Evolutionary conservation across 768 basidiomycete species (phyloP), one percentile per base, ranked within the genome.

Genomic region (Lanmaoa pseudosensibilis): DNA sequence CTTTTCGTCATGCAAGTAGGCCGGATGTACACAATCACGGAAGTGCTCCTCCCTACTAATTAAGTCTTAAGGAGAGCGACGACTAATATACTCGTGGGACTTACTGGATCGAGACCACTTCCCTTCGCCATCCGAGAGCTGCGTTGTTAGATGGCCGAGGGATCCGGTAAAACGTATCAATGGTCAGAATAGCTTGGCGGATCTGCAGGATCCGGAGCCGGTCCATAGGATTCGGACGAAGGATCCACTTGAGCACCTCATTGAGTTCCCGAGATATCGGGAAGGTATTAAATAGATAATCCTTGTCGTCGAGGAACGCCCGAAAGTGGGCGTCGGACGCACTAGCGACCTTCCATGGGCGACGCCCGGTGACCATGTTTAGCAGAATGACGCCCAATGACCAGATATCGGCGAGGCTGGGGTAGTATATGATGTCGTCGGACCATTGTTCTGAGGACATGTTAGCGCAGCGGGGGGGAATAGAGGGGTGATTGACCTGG

Each of bases 321-420:
- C 19, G 39, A 39, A 64, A 66, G 9, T 51, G 18, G 23, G 1
- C 8, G 9, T 67, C 58, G 19, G 65, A 36, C 5, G 4, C n/a
- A 27, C 27, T 18, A 16, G 65, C 65, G 9, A 9, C 16, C 9
- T 19, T 56, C 65, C 65, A 67, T 6, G 56, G 65, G 34, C 52
- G 57, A 50, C 47, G 64, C 18, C 86, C 86, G 52, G 86, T 86
- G 46, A 89, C 83, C 74, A 96, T 82, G 71, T 92, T 94, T 61
- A 88, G 79, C 52, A 96, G 80, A 59, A 96, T 88, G 58, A 96
- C 80, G 19, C 87, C 88, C 23, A 90, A 70, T 9, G 88, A 78
- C 88, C 88, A 90, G 56, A 88, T 78, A 60, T 90, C 87, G 4
- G 53, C 76, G 38, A 73, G 66, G 41, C 62, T 57, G 2, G 69